A percentile compares a stretch with the other conserved stretches of the same genome.
These are phyloP conservation scores for Auricularia heimuer DNA, from an alignment of 768 basidiomycete genomes.

Conservation along the genomic window DNA sequence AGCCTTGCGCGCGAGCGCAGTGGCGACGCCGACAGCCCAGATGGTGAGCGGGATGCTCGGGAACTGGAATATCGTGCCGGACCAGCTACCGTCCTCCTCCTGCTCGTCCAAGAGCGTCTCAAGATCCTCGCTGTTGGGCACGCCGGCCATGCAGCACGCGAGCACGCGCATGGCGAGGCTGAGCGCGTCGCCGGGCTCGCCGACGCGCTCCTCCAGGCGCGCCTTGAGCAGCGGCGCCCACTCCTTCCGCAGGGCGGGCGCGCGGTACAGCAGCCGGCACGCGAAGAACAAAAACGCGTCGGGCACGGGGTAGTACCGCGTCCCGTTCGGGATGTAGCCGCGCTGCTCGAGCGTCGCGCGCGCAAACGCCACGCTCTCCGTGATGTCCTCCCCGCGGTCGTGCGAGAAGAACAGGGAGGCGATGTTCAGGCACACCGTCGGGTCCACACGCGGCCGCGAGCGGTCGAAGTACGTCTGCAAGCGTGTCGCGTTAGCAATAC, in stretches of 20 bases:
- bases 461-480: conserved; percentile 44
- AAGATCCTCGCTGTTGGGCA: conserved; percentile 36
- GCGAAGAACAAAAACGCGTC: conserved; percentile 47
- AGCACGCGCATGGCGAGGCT: conserved; percentile 48
- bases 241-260: conserved; percentile 23
- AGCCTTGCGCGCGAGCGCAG: conserved; percentile 44
- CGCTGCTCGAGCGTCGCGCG: conserved; percentile 39
- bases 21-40: conserved; percentile 45
- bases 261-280: conserved; percentile 31
- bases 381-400: conserved; percentile 37
- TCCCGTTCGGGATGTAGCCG: conserved; percentile 41
- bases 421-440: conserved; percentile 43
- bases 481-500: not conserved
- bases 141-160: conserved; percentile 31
- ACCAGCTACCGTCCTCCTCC: conserved; percentile 47
- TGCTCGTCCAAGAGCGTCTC: conserved; percentile 37
- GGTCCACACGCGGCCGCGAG: conserved; percentile 37
- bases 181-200: conserved; percentile 40
- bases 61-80: conserved; percentile 49
- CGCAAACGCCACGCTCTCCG: conserved; percentile 38
- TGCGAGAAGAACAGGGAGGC: conserved; percentile 40
- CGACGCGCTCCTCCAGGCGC: conserved; percentile 40
- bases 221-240: conserved; percentile 33
- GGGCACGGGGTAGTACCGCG: conserved; percentile 42
- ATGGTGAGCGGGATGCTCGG: conserved; percentile 38